Evolutionary conservation across 1,284 basidiomycete genomes (phyloP).

Genomic region (Cryptococcus maquisensis): DNA sequence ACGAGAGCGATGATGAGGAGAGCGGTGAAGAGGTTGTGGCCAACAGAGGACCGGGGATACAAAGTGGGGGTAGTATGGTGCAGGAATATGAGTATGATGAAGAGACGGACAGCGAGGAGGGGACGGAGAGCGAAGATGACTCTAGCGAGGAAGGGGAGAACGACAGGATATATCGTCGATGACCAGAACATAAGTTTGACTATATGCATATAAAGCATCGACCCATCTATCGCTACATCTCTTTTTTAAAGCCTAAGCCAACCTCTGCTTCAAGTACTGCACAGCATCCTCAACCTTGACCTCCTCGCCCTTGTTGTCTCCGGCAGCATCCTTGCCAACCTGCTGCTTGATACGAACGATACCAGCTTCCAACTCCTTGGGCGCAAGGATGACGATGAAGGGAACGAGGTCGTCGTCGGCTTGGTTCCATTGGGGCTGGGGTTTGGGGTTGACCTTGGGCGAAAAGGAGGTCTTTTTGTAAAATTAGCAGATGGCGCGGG

Average conservation of each 20-base stretch:
- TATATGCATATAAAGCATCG: background rate
- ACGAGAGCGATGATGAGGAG: conserved; percentile 36
- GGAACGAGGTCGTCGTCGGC: conserved; percentile 90
- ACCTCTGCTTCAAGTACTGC: conserved; percentile 56
- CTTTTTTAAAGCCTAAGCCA: conserved; percentile 10
- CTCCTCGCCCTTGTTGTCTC: conserved; percentile 61
- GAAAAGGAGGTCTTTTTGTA: conserved; percentile 75
- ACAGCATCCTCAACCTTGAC: conserved; percentile 67
- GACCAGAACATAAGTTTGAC: background rate
- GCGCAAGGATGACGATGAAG: conserved; percentile 85
- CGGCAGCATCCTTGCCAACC: conserved; percentile 62
- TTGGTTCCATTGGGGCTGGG: conserved; percentile 77
- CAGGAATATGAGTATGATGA: conserved; percentile 33
- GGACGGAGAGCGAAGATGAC: conserved; percentile 3
- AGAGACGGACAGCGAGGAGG: conserved; percentile 6
- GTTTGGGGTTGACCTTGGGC: conserved; percentile 87
- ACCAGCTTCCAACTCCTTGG: conserved; percentile 76
- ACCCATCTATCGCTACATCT: background rate
- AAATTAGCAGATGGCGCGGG: no score
- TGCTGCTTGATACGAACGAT: conserved; percentile 91
- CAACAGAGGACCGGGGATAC: background rate
- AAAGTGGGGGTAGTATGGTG: conserved; percentile 15
- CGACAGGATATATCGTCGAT: conserved; percentile 7
- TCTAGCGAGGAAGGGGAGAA: conserved; percentile 5
- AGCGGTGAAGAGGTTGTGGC: background rate